Evolutionary conservation across 495 filamentous ascomycete species (phyloP).

Genomic region (Friedmanniomyces endolithicus): DNA sequence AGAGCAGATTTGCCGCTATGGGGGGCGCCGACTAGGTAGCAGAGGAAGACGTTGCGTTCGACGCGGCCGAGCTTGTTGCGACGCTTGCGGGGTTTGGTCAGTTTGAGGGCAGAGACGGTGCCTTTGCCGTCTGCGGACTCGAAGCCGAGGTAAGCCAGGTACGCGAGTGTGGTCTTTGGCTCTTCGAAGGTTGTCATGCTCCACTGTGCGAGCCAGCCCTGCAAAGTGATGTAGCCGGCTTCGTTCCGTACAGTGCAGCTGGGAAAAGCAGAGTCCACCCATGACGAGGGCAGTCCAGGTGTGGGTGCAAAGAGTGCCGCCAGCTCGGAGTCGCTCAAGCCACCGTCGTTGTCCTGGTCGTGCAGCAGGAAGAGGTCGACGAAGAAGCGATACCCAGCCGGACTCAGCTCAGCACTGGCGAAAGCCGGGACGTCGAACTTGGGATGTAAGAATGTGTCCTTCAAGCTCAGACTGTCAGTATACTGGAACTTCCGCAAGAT

Average conservation of each 20-base stretch:
- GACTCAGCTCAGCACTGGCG: constrained; percentile 85
- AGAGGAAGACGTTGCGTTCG: constrained; percentile 90
- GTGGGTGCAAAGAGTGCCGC: constrained; percentile 83
- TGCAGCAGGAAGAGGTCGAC: constrained; percentile 90
- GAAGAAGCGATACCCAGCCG: constrained; percentile 91
- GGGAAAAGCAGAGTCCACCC: constrained; percentile 77
- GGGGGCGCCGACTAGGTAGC: constrained; percentile 78
- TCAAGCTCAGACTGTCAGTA: constrained; percentile 80
- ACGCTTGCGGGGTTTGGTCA: constrained; percentile 81
- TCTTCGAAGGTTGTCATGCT: constrained; percentile 98
- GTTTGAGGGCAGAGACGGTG: constrained; percentile 71
- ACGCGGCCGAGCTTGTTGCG: constrained; percentile 68
- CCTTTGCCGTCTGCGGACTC: constrained; percentile 49
- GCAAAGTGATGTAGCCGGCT: constrained; percentile 85
- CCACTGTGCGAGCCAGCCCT: constrained; percentile 98
- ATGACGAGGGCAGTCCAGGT: constrained; percentile 72
- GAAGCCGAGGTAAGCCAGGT: constrained; percentile 91
- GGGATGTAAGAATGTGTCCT: constrained; percentile 82
- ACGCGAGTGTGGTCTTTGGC: constrained; percentile 86
- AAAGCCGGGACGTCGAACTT: constrained; percentile 87
- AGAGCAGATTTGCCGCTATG: constrained; percentile 80
- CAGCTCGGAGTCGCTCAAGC: constrained; percentile 73
- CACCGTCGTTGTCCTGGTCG: constrained; percentile 95
- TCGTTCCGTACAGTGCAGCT: constrained; percentile 91
- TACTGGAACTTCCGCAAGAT: constrained; percentile 94